Conservation (phyloP, 495 filamentous ascomycete genomes). For the Penicillium bialowiezense region DNA sequence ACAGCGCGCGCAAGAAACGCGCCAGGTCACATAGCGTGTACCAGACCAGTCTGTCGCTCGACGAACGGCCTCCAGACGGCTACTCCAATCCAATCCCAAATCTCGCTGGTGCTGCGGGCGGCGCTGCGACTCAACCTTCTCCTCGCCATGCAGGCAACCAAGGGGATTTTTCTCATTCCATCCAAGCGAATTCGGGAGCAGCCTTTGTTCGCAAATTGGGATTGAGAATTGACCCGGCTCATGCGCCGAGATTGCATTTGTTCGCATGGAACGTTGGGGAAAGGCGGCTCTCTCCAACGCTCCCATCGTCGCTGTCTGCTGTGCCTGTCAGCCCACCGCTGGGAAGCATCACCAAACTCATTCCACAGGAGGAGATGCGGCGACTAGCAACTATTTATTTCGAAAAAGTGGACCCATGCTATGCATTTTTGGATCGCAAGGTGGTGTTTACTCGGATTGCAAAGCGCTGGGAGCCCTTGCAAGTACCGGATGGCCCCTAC, state of each 20-base stretch:
- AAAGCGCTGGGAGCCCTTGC: conserved; percentile 32
- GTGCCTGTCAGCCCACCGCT: conserved; percentile 6
- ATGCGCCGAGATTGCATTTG: conserved; percentile 50
- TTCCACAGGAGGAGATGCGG: conserved; percentile 43
- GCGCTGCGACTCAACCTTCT: conserved; percentile 9
- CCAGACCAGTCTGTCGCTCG: conserved; percentile 6
- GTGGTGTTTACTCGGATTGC: conserved; percentile 28
- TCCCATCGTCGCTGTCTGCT: conserved; percentile 6
- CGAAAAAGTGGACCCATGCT: conserved; percentile 47
- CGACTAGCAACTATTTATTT: conserved; percentile 44
- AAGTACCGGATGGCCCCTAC: conserved; percentile 27
- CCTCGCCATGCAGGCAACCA: conserved; percentile 1
- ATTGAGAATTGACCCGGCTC: conserved; percentile 46
- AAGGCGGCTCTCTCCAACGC: conserved; percentile 24
- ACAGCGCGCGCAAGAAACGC: conserved; percentile 38
- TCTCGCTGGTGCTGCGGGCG: conserved; percentile 1
- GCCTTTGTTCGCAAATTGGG: conserved; percentile 55
- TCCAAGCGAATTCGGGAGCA: conserved; percentile 54
- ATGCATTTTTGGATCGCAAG: conserved; percentile 47
- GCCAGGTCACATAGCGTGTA: conserved; percentile 14
- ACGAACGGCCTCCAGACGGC: conserved; percentile 17
- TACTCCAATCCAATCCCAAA: conserved; percentile 3
- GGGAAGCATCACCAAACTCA: conserved; percentile 31
- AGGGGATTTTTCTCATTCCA: conserved; percentile 17
- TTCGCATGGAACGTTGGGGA: conserved; percentile 57